Evolutionary conservation across 805 yeast genomes (phyloP), one percentile per base, ranked within the genome.

Genomic region (Zygotorulaspora chibaensis): DNA sequence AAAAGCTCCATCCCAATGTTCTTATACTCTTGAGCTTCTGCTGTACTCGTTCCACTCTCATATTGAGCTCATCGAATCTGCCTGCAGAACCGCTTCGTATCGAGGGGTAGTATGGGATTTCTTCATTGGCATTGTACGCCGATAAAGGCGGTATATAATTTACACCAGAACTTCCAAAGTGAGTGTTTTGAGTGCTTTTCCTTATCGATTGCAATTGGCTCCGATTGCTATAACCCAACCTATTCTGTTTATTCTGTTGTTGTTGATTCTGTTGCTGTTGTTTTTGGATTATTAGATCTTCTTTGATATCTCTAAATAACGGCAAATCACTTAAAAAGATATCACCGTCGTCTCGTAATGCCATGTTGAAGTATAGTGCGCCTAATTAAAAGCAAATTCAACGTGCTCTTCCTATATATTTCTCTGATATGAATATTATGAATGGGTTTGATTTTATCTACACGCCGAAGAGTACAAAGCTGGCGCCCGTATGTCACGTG

Each of bases 1-100:
- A 57, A 44, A 68, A 69, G 11, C 69, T 54, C 60, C 68, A 71
- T 0, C 87, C 87, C 17, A 73, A 54, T 3, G 67, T 67, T 7
- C 75, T 66, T 26, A 79, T 65, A 29, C 46, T 45, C 13, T 42
- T 45, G 13, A 51, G 30, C n/a, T 41, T 43, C 20, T 40, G 35
- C 29, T 47, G 46, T 8, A 46, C 40, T 27, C 41, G 48, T n/a
- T 55, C 60, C 9, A 47, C 47, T 38, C 46, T 49, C 59, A 57
- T 57, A 3, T 41, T 40, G 29, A 54, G 43, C 35, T 50, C 59
- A 42, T 57, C 55, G 26, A 58, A 51, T 17, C 35, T 43, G 3
- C 53, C 43, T 27, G 36, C 37, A 25, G 40, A 37, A 7, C 31
- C 43, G 11, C 31, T 35, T 16, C 35, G 34, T 9, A 29, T 42